A percentile compares a stretch with the other conserved stretches of the same genome.
Evolutionary conservation across 106 monocot genomes (phyloP).

Genomic region (Narthecium ossifragum): DNA sequence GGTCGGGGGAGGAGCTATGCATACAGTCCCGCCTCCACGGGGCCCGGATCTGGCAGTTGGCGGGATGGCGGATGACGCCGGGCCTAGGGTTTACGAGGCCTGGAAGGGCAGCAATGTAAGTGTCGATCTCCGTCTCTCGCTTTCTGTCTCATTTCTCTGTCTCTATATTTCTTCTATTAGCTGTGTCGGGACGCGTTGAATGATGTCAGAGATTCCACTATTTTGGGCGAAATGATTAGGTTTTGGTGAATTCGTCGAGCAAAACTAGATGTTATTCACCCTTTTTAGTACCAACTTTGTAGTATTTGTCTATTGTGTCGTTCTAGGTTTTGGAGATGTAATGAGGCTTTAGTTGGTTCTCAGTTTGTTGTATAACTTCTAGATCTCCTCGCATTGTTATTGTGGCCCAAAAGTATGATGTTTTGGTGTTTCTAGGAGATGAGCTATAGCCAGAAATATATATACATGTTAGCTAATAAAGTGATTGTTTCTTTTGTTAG

Average conservation of each 20-base stretch:
- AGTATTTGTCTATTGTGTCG: no score
- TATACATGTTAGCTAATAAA: neutral
- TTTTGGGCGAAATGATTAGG: neutral
- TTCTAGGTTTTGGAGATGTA: neutral
- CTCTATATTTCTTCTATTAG: neutral
- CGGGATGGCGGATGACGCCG: slow-evolving; percentile 1
- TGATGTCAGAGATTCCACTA: neutral
- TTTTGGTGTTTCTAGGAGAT: neutral
- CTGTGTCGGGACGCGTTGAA: neutral
- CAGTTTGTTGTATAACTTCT: no score
- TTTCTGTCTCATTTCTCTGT: neutral
- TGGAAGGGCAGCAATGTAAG: slow-evolving; percentile 46
- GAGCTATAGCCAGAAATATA: neutral
- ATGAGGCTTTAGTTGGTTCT: neutral
- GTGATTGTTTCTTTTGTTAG: neutral
- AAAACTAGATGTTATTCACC: no score
- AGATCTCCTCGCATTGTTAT: no score
- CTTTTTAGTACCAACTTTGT: no score
- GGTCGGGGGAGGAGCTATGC: slow-evolving; percentile 13
- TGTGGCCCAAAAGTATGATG: neutral
- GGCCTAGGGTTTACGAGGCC: slow-evolving; percentile 22
- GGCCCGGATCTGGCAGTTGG: neutral
- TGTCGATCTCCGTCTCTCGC: neutral
- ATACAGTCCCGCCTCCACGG: slow-evolving; percentile 6
- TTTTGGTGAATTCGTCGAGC: neutral